A percentile compares a stretch with the other conserved stretches of the same genome.
phyloP scores from a whole-genome alignment of 139 green algal genomes.

The Chlorella sp. region DNA sequence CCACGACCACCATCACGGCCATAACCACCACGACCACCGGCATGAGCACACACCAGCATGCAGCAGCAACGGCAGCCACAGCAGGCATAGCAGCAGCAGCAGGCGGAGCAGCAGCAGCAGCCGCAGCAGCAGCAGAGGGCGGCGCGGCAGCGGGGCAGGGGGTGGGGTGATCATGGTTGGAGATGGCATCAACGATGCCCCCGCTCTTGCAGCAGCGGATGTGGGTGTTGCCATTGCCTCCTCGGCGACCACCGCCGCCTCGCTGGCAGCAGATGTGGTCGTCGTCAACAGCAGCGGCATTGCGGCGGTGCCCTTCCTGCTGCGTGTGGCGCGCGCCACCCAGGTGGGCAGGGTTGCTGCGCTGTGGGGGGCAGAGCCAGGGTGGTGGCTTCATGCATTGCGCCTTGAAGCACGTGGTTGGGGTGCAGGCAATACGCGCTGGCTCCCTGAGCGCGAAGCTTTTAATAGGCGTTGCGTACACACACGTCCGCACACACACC shows the following conservation, averaged over 20 bases:
- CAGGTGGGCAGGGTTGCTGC: not conserved
- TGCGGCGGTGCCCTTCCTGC: constrained; percentile 78
- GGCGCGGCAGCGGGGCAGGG: not conserved
- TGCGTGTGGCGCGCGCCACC: constrained; percentile 69
- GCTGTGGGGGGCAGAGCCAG: not conserved
- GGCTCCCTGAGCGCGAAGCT: too few species aligned
- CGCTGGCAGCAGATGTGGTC: constrained; percentile 82
- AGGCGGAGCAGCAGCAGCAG: not conserved
- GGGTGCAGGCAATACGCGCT: too few species aligned
- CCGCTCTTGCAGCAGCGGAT: constrained; percentile 75
- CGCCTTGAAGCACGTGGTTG: too few species aligned
- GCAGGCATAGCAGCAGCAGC: constrained; percentile 14
- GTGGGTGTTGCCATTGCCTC: constrained; percentile 81
- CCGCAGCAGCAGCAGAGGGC: not conserved
- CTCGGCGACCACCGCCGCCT: constrained; percentile 72
- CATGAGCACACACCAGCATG: too few species aligned
- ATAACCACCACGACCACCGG: too few species aligned
- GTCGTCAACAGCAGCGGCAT: constrained; percentile 82
- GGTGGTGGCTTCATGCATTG: not conserved
- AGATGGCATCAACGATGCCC: constrained; percentile 85
- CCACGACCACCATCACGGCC: too few species aligned
- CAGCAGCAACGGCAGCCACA: too few species aligned
- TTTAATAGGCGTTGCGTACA: too few species aligned
- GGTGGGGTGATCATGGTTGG: constrained; percentile 83
- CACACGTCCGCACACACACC: too few species aligned